Percentiles rank a stretch among this genome's conserved stretches.
These are phyloP conservation scores for Erodium maritimum DNA, from an alignment of 345 rosid species.

Conservation along the genomic window DNA sequence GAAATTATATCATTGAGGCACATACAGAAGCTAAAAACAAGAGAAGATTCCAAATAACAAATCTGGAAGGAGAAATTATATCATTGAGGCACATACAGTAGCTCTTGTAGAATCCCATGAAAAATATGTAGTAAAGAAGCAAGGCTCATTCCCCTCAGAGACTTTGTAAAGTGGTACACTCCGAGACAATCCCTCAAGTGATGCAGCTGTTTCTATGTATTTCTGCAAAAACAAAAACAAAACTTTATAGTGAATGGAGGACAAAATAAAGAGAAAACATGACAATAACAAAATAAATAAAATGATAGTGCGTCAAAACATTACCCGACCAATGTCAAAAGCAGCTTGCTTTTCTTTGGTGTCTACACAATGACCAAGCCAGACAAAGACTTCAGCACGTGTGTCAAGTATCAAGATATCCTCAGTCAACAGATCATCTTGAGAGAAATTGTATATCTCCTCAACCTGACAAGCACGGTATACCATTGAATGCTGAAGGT, in stretches of 20 bases:
- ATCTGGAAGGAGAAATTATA: constrained; percentile 1
- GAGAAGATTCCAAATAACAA: neutral
- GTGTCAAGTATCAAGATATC: constrained; percentile 88
- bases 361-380: constrained; percentile 90
- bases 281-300: constrained; percentile 1
- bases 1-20: constrained; percentile 7
- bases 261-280: neutral
- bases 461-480: constrained; percentile 45
- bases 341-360: constrained; percentile 79
- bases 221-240: constrained; percentile 33
- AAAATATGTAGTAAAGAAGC: constrained; percentile 79
- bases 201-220: constrained; percentile 61
- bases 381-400: constrained; percentile 88
- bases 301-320: constrained; percentile 2
- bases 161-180: constrained; percentile 78
- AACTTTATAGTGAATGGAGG: neutral
- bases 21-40: constrained; percentile 47
- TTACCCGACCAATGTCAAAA: constrained; percentile 89
- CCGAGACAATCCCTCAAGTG: constrained; percentile 68
- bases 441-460: constrained; percentile 85
- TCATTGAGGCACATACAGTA: constrained; percentile 36
- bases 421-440: constrained; percentile 93
- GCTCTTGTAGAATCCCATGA: constrained; percentile 85
- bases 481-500: constrained; percentile 2
- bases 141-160: constrained; percentile 94